Evolutionary conservation across 208 protist species (phyloP).

Genomic region (Acanthamoeba healyi): DNA sequence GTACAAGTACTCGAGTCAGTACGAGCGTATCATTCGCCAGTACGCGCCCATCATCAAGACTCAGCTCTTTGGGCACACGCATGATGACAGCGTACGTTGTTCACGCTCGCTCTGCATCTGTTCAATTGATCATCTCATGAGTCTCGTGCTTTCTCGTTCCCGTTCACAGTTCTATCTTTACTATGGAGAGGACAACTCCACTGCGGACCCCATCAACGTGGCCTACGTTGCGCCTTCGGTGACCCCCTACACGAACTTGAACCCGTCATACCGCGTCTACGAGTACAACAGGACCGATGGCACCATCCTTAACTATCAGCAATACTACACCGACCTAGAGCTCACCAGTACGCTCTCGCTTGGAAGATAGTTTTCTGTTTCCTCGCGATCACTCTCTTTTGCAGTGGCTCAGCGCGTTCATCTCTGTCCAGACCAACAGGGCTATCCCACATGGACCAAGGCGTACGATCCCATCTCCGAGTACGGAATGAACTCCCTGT

Average conservation of each 20-base stretch:
- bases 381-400: not conserved
- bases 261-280: constrained; percentile 52
- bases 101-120: no score
- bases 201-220: not conserved
- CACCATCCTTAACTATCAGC: constrained; percentile 40
- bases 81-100: constrained; percentile 35
- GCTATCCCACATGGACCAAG: constrained; percentile 25
- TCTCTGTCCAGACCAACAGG: not conserved
- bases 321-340: constrained; percentile 53
- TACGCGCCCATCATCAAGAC: constrained; percentile 39
- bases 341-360: not conserved
- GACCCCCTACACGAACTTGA: constrained; percentile 49
- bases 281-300: constrained; percentile 17
- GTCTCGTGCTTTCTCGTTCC: no score
- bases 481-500: constrained; percentile 16
- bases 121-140: no score
- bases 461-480: not conserved
- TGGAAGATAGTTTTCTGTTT: not conserved
- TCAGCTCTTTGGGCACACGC: constrained; percentile 32
- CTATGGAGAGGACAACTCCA: not conserved
- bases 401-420: not conserved
- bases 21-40: not conserved
- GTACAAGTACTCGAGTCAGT: constrained; percentile 17
- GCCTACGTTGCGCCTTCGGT: constrained; percentile 53
- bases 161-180: constrained; percentile 48